Evolutionary conservation across 306 rosid genomes (phyloP).

Genomic region (Pyrus betulifolia): DNA sequence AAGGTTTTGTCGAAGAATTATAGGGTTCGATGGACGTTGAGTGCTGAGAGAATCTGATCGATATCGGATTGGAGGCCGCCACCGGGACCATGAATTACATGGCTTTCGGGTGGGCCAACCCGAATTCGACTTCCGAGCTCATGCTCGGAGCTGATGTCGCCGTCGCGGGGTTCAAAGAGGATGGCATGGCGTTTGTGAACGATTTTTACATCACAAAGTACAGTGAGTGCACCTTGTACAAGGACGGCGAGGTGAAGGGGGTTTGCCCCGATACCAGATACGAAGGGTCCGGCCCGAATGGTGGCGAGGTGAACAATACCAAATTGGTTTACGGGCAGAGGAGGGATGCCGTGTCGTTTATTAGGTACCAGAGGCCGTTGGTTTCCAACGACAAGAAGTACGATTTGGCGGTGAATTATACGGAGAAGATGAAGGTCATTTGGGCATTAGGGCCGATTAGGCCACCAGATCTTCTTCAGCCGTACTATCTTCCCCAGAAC

Average conservation of each 20-base stretch:
- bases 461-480: conserved; percentile 65
- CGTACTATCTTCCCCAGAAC: conserved; percentile 82
- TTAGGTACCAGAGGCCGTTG: conserved; percentile 65
- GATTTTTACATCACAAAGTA: conserved; percentile 66
- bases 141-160: conserved; percentile 84
- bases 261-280: conserved; percentile 80
- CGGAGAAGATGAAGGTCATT: conserved; percentile 52
- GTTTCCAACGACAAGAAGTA: conserved; percentile 39
- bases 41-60: conserved; percentile 37
- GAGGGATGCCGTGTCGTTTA: conserved; percentile 64
- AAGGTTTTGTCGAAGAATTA: conserved; percentile 43
- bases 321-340: conserved; percentile 63
- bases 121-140: conserved; percentile 34
- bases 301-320: conserved; percentile 47
- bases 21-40: conserved; percentile 76
- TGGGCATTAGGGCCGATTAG: conserved; percentile 76
- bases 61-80: conserved; percentile 73
- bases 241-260: conserved; percentile 49
- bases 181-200: conserved; percentile 64
- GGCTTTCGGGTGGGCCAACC: conserved; percentile 89
- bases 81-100: conserved; percentile 59
- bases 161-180: conserved; percentile 62
- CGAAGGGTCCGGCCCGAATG: conserved; percentile 30
- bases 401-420: conserved; percentile 54
- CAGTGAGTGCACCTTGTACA: conserved; percentile 48